Base-by-base conservation (phyloP, 2,329 filamentous ascomycete species). In the Macroventuria anomochaeta region DNA sequence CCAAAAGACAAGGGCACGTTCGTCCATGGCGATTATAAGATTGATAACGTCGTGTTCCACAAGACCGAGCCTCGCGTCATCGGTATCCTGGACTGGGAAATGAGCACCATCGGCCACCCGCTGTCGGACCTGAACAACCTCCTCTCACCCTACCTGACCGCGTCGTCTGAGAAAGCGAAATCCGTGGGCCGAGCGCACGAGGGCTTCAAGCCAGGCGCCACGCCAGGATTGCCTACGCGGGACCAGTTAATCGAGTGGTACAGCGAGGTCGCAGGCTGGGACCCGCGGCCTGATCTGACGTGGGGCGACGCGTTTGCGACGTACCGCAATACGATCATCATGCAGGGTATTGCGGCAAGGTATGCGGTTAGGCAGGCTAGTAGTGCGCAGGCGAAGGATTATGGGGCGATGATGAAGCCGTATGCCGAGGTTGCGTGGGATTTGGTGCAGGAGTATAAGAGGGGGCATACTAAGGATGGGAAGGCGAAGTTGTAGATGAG, bases 11-110 rank as follows among this genome's bases (percentile, higher is more conserved):
- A 90, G 57, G 86, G 84, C 18, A 88, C 88, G 4, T 83, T 97
- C 58, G 88, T 97, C 25, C 95, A 97, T 70, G 95, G 95, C 29
- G 95, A 99, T 75, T 99, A 93, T 80, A 99, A 97, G 80, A 96
- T 81, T 48, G 80, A 81, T 60, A 82, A 81, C 51, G 69, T 81
- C 23, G 78, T 80, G 41, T 99, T 96, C 74, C 91, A 97, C 79
- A 89, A 90, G 77, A 93, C 90, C 0, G 89, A 93, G 73, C 86
- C 93, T 5, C 81, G 87, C 46, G 93, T 97, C 11, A 93, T 97
- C 75, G 95, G 93, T 3, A 92, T 97, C 48, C 78, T 97, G 5
- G 95, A 99, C 84, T 89, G 75, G 72, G 95, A 97, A 79, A 96
- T 99, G 91, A 92, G 91, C 29, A 97, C 95, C 0, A 88, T 97